phyloP scores from a whole-genome alignment of 352 stramenopile species.

The Thraustochytrium striatum region DNA sequence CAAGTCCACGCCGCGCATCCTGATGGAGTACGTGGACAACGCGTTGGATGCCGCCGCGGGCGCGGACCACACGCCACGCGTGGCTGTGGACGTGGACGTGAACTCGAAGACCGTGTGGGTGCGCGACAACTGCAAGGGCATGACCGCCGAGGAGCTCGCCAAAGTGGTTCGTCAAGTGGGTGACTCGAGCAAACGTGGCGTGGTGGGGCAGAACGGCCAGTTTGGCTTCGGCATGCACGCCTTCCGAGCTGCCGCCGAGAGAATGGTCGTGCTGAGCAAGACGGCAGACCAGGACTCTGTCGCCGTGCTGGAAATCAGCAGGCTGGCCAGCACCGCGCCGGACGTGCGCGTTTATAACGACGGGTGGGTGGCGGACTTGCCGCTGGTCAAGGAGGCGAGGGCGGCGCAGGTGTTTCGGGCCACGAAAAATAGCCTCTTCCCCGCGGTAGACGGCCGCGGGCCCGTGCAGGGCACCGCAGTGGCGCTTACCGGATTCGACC shows the following conservation, averaged over 20 bases:
- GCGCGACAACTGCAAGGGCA: constrained; percentile 27
- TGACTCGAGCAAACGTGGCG: constrained; percentile 10
- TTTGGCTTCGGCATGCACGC: constrained; percentile 42
- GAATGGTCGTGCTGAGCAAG: not conserved
- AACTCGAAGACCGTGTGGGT: constrained; percentile 13
- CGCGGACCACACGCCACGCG: not conserved
- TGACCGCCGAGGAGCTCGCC: constrained; percentile 1
- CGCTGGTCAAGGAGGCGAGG: too few relatives aligned
- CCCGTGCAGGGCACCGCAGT: not conserved
- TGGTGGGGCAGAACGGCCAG: constrained; percentile 12
- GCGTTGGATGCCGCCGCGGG: constrained; percentile 19
- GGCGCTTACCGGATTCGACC: not conserved
- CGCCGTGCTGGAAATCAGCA: too few relatives aligned
- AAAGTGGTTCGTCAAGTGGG: not conserved
- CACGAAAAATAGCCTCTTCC: too few relatives aligned
- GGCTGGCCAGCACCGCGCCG: too few relatives aligned
- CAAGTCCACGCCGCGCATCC: constrained; percentile 23
- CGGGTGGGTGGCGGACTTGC: too few relatives aligned
- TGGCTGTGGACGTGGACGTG: constrained; percentile 6
- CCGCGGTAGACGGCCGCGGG: too few relatives aligned
- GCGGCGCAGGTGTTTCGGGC: too few relatives aligned
- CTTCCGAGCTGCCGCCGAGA: constrained; percentile 8
- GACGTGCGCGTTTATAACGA: too few relatives aligned
- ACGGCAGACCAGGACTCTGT: too few relatives aligned
- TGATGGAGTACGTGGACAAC: constrained; percentile 45